Base-by-base conservation (phyloP, 2,329 filamentous ascomycete species). In the Alternaria sp. region DNA sequence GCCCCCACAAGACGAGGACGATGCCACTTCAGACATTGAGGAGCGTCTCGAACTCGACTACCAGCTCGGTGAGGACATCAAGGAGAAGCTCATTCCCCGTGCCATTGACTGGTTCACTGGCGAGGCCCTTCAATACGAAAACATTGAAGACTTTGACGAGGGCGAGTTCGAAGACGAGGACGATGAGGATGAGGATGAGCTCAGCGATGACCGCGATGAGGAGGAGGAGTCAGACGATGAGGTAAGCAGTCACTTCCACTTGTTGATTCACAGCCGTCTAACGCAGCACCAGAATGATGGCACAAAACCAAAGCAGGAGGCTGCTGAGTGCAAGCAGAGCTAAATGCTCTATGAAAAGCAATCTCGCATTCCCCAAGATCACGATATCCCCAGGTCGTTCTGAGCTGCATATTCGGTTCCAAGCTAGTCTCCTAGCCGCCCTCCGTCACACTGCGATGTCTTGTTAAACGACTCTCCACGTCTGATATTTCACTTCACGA, bases 81-180 rank as follows among this genome's bases (percentile, higher is more conserved):
- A 99, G 84, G 95, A 99, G 86, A 99, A 99, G 84, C 86, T 99
- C 67, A 99, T 99, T 70, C 95, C 95, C 66, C 93, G 94, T 70
- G 95, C 96, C 57, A 95, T 99, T 72, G 95, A 99, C 81, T 99
- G 95, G 95, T 99, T 99, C 80, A 99, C 95, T 52, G 95, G 95
- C 58, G 95, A 99, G 82, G 95, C 95, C 69, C 88, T 99, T 65
- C 93, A 95, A 71, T 99, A 92, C 72, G 95, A 99, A 84, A 94
- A 97, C 78, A 80, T 97, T 61, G 90, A 96, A 54, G 93, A 94
- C 62, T 83, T 93, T 64, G 90, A 93, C 55, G 90, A 90, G 72
- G 91, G 89, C 63, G 91, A 92, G 65, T 92, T 91, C 67, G 90
- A 94, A 60, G 93, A 96, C 51, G 93, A 97, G 28, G 92, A 96